A percentile compares a stretch with the other conserved stretches of the same genome.
phyloP scores from a whole-genome alignment of 2,329 filamentous ascomycete species.

The Pezicula neosporulosa region DNA sequence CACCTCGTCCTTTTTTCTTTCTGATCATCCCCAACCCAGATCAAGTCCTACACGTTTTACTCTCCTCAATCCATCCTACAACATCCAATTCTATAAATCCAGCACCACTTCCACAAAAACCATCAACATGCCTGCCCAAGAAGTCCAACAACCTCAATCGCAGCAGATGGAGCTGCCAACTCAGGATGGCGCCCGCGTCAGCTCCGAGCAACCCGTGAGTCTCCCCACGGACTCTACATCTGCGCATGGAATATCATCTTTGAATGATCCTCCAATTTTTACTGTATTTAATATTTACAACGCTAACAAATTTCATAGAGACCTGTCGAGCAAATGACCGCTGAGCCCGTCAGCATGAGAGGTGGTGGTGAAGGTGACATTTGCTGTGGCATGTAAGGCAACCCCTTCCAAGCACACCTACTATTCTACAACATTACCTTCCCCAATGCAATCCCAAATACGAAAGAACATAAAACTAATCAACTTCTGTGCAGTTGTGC shows the following conservation, averaged over 20 bases:
- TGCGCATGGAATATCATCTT: no score
- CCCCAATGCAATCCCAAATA: not conserved
- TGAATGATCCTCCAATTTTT: no score
- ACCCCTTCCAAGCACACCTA: not conserved
- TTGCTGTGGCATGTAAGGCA: slow-evolving; percentile 25
- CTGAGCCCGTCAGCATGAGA: slow-evolving; percentile 22
- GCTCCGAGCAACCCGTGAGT: slow-evolving; percentile 22
- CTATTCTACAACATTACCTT: not conserved
- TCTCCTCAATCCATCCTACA: no score
- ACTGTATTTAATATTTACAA: no score
- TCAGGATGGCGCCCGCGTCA: slow-evolving; percentile 7
- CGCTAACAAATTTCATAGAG: slow-evolving; percentile 10
- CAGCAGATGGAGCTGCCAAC: slow-evolving; percentile 21
- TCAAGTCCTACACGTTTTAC: no score
- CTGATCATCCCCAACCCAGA: no score
- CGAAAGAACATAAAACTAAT: not conserved
- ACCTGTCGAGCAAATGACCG: slow-evolving; percentile 23
- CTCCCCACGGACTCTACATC: not conserved
- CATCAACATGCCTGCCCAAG: slow-evolving; percentile 24
- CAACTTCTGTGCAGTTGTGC: slow-evolving; percentile 18
- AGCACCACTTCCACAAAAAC: no score
- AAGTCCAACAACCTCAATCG: slow-evolving; percentile 22
- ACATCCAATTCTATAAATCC: no score
- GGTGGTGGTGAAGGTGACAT: slow-evolving; percentile 20
- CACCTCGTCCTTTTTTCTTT: no score